Evolutionary conservation across 2,329 filamentous ascomycete genomes (phyloP).

Genomic region (Ophiosphaerella herpotricha): DNA sequence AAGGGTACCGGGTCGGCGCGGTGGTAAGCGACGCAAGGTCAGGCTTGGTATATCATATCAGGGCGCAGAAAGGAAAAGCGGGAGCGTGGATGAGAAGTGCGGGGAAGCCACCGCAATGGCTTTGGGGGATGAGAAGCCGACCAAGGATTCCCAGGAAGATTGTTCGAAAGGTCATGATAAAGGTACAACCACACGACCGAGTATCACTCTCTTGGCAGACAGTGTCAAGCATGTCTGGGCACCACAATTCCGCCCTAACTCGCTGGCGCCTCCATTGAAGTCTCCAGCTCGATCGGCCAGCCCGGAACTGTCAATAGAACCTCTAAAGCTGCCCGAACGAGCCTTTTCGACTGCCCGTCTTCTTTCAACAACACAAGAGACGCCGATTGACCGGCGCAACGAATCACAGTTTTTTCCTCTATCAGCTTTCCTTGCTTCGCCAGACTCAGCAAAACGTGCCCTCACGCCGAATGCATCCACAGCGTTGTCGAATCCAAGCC

Average conservation of each 20-base stretch:
- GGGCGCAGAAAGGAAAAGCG: neutral
- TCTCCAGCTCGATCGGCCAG: too few relatives aligned
- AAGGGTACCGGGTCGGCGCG: constrained; percentile 25
- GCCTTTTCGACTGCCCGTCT: too few relatives aligned
- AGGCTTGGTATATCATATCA: constrained; percentile 2
- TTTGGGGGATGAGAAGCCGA: constrained; percentile 8
- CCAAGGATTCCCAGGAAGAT: neutral
- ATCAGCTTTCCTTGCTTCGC: too few relatives aligned
- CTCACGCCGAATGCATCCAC: too few relatives aligned
- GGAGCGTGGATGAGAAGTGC: constrained; percentile 11
- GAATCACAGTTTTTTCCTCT: too few relatives aligned
- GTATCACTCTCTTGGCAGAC: constrained; percentile 2
- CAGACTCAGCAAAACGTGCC: too few relatives aligned
- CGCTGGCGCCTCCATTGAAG: neutral
- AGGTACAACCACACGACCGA: neutral
- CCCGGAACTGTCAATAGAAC: too few relatives aligned
- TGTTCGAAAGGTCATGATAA: too few relatives aligned
- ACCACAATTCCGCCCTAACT: constrained; percentile 26
- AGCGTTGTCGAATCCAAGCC: too few relatives aligned
- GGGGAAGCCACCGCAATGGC: constrained; percentile 10
- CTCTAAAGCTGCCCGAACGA: too few relatives aligned
- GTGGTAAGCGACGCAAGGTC: constrained; percentile 17
- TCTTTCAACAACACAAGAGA: too few relatives aligned
- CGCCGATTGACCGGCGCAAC: too few relatives aligned
- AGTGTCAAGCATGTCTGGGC: constrained; percentile 27